These are phyloP conservation scores for Rhododendron mucronatum DNA, from an alignment of 148 eudicot species.

Conservation along the genomic window DNA sequence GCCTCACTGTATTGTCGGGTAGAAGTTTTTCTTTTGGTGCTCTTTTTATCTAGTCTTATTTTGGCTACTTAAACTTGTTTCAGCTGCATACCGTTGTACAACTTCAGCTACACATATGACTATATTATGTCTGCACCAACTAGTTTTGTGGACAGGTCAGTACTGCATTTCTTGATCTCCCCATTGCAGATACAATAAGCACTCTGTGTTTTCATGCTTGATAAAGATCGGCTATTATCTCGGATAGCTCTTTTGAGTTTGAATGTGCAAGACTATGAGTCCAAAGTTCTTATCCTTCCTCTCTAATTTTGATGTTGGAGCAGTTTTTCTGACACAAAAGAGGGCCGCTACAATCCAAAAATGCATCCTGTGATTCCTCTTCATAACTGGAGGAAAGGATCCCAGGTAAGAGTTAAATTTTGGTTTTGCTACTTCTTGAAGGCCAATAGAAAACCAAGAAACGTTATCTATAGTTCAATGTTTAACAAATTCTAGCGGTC, in stretches of 20 bases:
- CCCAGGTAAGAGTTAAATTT: slow-evolving; percentile 52
- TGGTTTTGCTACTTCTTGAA: background rate
- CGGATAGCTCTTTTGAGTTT: background rate
- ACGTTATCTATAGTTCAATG: background rate
- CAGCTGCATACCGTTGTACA: slow-evolving; percentile 44
- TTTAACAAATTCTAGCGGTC: slow-evolving; percentile 2
- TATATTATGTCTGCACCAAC: slow-evolving; percentile 85
- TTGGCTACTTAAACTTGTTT: slow-evolving; percentile 9
- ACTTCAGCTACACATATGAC: slow-evolving; percentile 91
- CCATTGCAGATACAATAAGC: background rate
- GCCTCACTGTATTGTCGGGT: background rate
- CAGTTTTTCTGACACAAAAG: slow-evolving; percentile 92
- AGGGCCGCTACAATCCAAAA: slow-evolving; percentile 87
- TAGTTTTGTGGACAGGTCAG: slow-evolving; percentile 93
- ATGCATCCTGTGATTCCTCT: slow-evolving; percentile 80
- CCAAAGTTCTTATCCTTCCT: background rate
- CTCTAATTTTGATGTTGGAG: slow-evolving; percentile 12
- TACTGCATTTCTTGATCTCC: slow-evolving; percentile 5
- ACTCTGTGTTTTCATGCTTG: background rate
- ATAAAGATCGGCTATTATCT: background rate
- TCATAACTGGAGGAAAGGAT: slow-evolving; percentile 88
- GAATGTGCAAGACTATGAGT: background rate
- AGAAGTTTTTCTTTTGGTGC: background rate
- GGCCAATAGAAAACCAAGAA: background rate
- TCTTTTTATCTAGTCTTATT: slow-evolving; percentile 6